These are phyloP conservation scores for Gaillardinia entomophila DNA, from an alignment of 805 yeast species.

Conservation along the genomic window DNA sequence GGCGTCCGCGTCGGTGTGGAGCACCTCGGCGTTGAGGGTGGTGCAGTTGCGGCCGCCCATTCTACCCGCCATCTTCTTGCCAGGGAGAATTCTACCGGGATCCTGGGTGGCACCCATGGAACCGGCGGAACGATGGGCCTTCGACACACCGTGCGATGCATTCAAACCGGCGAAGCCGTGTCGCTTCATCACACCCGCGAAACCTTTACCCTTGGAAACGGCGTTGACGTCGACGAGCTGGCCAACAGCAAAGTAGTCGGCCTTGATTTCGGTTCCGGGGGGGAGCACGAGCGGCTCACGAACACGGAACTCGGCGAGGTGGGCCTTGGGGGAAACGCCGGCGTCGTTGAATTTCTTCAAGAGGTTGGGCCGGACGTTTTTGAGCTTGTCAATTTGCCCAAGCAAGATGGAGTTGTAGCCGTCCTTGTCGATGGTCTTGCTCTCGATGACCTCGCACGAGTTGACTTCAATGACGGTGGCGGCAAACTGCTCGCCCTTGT, in stretches of 20 bases:
- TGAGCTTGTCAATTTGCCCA: slow-evolving; percentile 71
- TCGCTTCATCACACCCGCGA: slow-evolving; percentile 97
- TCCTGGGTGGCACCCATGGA: slow-evolving; percentile 93
- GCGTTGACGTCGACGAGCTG: slow-evolving; percentile 80
- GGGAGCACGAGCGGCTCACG: slow-evolving; percentile 58
- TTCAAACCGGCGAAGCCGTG: slow-evolving; percentile 83
- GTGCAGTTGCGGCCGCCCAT: slow-evolving; percentile 81
- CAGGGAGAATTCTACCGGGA: slow-evolving; percentile 95
- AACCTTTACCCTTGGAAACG: slow-evolving; percentile 88
- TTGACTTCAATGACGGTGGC: slow-evolving; percentile 87
- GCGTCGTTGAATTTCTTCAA: slow-evolving; percentile 78
- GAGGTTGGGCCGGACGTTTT: slow-evolving; percentile 49
- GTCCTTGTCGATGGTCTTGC: slow-evolving; percentile 62
- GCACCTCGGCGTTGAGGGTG: slow-evolving; percentile 65
- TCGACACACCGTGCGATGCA: slow-evolving; percentile 94
- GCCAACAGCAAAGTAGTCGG: slow-evolving; percentile 80
- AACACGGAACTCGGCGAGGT: slow-evolving; percentile 75
- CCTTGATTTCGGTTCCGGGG: slow-evolving; percentile 70
- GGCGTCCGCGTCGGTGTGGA: slow-evolving; percentile 74
- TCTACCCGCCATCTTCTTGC: slow-evolving; percentile 97
- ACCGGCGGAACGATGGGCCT: slow-evolving; percentile 93
- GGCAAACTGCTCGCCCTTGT: slow-evolving; percentile 63
- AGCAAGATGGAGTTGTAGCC: slow-evolving; percentile 85
- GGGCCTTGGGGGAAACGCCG: slow-evolving; percentile 75
- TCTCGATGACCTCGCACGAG: slow-evolving; percentile 77